Percentiles rank a stretch among this genome's conserved stretches.
Conservation (phyloP, 805 yeast genomes). For the Candida oleophila region DNA sequence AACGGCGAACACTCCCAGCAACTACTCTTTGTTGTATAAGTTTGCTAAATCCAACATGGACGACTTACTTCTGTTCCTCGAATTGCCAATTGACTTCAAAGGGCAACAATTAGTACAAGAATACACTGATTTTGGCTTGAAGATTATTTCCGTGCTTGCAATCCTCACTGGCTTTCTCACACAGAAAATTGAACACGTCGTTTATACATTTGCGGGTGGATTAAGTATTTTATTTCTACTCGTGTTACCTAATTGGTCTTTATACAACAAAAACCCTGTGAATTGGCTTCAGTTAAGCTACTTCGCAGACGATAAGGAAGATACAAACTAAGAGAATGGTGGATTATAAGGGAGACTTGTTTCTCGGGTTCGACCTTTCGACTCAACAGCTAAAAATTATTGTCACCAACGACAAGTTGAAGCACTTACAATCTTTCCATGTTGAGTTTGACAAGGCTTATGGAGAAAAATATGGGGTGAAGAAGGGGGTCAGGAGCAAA, state of each 20-base stretch:
- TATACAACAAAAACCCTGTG: constrained; percentile 49
- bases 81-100: constrained; percentile 48
- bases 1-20: no score
- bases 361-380: constrained; percentile 80
- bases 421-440: constrained; percentile 53
- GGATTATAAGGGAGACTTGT: constrained; percentile 25
- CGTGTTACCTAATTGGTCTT: constrained; percentile 60
- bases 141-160: constrained; percentile 24
- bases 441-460: constrained; percentile 73
- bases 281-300: constrained; percentile 44
- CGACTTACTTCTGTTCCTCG: constrained; percentile 17
- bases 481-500: constrained; percentile 62
- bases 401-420: constrained; percentile 54
- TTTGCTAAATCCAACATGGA: constrained; percentile 6
- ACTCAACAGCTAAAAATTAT: constrained; percentile 86
- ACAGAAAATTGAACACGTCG: constrained; percentile 41
- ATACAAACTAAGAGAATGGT: constrained; percentile 9
- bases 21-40: background rate
- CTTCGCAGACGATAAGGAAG: constrained; percentile 15
- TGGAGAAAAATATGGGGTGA: constrained; percentile 56
- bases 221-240: constrained; percentile 28
- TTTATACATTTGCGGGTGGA: constrained; percentile 37
- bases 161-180: constrained; percentile 47
- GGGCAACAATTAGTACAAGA: constrained; percentile 49
- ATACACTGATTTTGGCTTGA: constrained; percentile 13